Evolutionary conservation across 2,329 filamentous ascomycete species (phyloP).

Genomic region (Diaporthe vexans): DNA sequence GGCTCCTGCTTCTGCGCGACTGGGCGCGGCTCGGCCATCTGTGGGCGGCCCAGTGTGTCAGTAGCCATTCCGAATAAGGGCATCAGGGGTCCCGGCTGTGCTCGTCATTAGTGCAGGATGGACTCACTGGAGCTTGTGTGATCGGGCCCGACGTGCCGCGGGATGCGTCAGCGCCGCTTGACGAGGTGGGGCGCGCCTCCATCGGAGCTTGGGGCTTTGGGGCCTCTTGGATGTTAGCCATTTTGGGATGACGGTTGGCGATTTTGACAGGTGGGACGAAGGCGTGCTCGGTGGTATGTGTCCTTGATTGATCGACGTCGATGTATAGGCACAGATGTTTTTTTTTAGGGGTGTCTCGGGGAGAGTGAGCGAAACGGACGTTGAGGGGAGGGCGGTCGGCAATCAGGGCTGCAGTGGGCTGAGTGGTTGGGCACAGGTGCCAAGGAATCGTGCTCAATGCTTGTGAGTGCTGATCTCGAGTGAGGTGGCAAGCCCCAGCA

Average conservation of each 20-base stretch:
- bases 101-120: too few species aligned
- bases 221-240: conserved; percentile 13
- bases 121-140: conserved; percentile 27
- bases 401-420: not conserved
- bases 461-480: not conserved
- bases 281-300: not conserved
- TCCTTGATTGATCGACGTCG: conserved; percentile 1
- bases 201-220: conserved; percentile 17
- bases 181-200: conserved; percentile 15
- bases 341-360: not conserved
- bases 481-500: not conserved
- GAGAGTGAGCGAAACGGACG: not conserved
- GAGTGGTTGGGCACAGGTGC: not conserved
- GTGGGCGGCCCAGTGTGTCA: not conserved
- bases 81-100: not conserved
- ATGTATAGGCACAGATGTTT: not conserved
- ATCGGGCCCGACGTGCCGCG: conserved; percentile 1
- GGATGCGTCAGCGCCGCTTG: not conserved
- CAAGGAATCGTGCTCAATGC: not conserved
- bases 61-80: not conserved
- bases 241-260: not conserved
- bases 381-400: conserved; percentile 20
- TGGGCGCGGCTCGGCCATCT: conserved; percentile 23
- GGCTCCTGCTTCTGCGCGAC: conserved; percentile 18
- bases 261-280: not conserved